Evolutionary conservation across 441 rosid genomes (phyloP), one percentile per base, ranked within the genome.

Genomic region (Arabidopsis hybrid): DNA sequence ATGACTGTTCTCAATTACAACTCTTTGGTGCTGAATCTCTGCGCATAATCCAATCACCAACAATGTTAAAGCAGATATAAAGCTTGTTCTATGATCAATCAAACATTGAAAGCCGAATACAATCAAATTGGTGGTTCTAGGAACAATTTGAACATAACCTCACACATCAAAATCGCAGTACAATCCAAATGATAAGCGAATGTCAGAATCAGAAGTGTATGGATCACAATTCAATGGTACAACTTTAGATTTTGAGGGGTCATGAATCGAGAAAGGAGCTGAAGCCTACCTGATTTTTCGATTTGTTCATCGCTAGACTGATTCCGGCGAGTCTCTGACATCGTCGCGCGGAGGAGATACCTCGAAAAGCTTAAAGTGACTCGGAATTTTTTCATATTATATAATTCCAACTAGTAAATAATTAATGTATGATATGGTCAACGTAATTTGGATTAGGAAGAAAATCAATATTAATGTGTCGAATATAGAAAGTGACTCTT

Each of bases 1-100:
- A 47, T 86, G 82, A 38, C 45, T 58, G 80, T 92, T 92, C 81
- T 63, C 77, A 58, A 94, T 69, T 8, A 85, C 72, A 57, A 94
- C 65, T 79, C 80, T 88, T 71, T 31, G 61, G 13, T 51, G 79
- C 4, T 67, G 79, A 42, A 18, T 67, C 52, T 51, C 82, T 78
- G 71, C n/a, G 6, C 21, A 74, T 7, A 17, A 32, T 35, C 9
- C 26, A 8, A 58, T 49, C 56, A 71, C 26, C 7, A 67, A 67
- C 17, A 50, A 7, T 18, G 43, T 39, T 6, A 10, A 12, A 60
- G 60, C 67, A 60, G 29, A 11, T 18, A 60, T 6, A 8, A 6
- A n/a, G 42, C 52, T 29, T 7, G 67, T 21, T 47, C 8, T 21
- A n/a, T 39, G 21, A 50, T 60, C 61, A 60, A 29, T 7, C 32